Base-by-base conservation (phyloP, 225 moss, liverwort and hornwort genomes). In the Physcomitrium patens region DNA sequence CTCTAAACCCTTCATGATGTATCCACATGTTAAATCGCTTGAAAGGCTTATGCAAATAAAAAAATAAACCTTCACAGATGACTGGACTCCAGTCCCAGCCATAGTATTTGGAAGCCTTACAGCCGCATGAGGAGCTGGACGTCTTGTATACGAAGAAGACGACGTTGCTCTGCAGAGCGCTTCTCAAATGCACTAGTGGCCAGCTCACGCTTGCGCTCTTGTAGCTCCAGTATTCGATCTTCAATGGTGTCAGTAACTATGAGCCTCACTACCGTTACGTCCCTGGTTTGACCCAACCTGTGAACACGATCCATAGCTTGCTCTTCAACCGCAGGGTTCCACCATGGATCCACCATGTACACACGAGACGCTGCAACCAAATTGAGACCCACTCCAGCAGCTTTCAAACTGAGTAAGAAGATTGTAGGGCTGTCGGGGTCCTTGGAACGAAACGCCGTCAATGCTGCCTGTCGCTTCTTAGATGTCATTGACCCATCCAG, bases 221-320 rank as follows among this genome's bases (percentile, higher is more conserved):
- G 89, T 28, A 89, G 77, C 63, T 89, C 77, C 64, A 89, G 65
- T 12, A 89, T 86, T 27, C 89, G 75, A 56, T 81, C 89, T 73
- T 89, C 89, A 67, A 89, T 85, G 69, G 64, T 86, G 63, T 89
- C 89, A 50, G 83, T 69, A 24, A 81, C 85, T 12, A 89, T 78
- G 45, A 89, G 66, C 55, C 89, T 82, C 72, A 86, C 80, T 7
- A 89, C 89, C 70, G 77, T 78, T 19, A 89, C 89, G 58, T 89
- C 86, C 66, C 86, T 72, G 41, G 79, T 84, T 77, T 89, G 89
- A 31, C 89, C 89, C 68, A 89, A 72, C 70, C 89, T 74, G 58
- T 89, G 86, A 10, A 86, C 86, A 49, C 89, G 83, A 44, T 89
- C 89, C 81, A 89, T 83, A 43, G 89, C 89, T 67, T 89, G 89